Base-by-base conservation (phyloP, 106 monocot species). In the Platanthera guangdongensis region DNA sequence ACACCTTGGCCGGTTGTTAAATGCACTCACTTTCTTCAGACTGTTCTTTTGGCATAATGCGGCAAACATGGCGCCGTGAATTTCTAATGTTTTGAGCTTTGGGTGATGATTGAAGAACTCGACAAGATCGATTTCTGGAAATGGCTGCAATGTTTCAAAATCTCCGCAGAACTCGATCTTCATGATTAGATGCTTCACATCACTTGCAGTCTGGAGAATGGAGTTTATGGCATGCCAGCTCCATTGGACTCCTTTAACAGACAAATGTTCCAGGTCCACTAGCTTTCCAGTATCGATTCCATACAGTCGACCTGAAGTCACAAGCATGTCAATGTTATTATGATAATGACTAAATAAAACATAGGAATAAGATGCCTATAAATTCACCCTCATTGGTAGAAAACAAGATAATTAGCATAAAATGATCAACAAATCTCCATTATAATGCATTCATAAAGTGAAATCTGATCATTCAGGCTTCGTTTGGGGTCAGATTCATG, bases 41-140 rank as follows among this genome's bases (percentile, higher is more conserved):
- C 90, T 90, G 74, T 99, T 91, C 80, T 87, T 97, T 71, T 90
- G 94, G 77, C 88, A 92, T 52, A 99, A 72, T 19, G 99, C 87
- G 47, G 94, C 94, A 68, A 99, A 99, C 94, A 99, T 87, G 18
- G 99, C 94, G 0, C 99, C 99, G 47, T 99, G 94, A 67, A 99
- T 99, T 59, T 99, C 99, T 74, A 99, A 94, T 45, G 77, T 82
- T 8, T 62, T 75, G 6, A 99, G 85, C 77, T 88, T 92, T 3
- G 74, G 90, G 70, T 99, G 99, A 48, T 75, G 82, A 62, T 93
- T 91, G 76, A 96, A 96, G 78, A 93, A 96, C 22, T 96, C 87
- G 32, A 93, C 89, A 57, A 93, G 75, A 73, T 87, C 94, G 68
- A 94, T 78, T 68, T 88, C 90, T 5, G 94, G 94, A 75, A 94